Evolutionary conservation across 176 grass and related monocot species (phyloP).

Genomic region (Tillandsia fasciculata): DNA sequence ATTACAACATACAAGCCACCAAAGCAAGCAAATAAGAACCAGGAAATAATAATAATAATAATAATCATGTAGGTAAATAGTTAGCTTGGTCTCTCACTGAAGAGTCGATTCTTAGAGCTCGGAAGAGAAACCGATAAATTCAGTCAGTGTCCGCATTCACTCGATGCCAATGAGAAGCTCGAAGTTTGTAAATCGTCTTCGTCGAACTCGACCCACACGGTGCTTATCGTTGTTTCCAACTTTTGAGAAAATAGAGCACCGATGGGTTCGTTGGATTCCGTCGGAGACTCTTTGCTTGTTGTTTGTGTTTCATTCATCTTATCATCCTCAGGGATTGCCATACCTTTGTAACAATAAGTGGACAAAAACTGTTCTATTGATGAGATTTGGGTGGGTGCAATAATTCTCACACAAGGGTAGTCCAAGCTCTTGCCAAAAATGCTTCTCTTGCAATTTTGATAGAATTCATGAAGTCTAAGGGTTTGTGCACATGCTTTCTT

Average conservation of each 20-base stretch:
- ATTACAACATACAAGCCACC: not conserved
- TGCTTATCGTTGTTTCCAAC: constrained; percentile 80
- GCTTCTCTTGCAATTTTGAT: constrained; percentile 67
- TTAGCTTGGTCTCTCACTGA: too few species aligned
- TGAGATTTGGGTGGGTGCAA: constrained; percentile 36
- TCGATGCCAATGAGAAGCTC: not conserved
- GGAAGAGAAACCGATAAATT: not conserved
- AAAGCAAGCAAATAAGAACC: not conserved
- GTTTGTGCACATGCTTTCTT: constrained; percentile 68
- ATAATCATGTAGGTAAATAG: not conserved
- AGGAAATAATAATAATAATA: not conserved
- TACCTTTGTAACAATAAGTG: not conserved
- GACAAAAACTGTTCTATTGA: constrained; percentile 27
- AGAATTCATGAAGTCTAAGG: constrained; percentile 61
- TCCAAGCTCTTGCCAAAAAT: constrained; percentile 43
- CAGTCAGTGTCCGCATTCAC: not conserved
- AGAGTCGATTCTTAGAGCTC: not conserved
- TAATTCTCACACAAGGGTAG: constrained; percentile 65
- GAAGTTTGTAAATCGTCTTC: constrained; percentile 30
- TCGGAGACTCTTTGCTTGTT: constrained; percentile 12
- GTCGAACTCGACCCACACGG: constrained; percentile 81
- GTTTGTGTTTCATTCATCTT: not conserved
- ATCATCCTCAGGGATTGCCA: constrained; percentile 4
- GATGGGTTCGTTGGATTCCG: not conserved
- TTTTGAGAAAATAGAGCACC: constrained; percentile 25